These are phyloP conservation scores for Tricholoma flavovirens DNA, from an alignment of 768 basidiomycete species.

Conservation along the genomic window DNA sequence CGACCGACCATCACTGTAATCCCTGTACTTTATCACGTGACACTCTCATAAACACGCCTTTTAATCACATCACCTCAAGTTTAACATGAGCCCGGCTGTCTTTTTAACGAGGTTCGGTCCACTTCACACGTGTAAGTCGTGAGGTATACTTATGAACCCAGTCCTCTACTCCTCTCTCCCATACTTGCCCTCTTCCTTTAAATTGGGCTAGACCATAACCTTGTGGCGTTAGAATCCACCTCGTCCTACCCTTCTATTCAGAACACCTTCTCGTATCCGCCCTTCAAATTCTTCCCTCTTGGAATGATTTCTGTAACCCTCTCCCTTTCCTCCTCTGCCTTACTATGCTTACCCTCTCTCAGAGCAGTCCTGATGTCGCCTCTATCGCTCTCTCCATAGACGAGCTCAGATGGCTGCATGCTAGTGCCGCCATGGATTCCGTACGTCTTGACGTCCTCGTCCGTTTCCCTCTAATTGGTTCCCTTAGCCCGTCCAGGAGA, in stretches of 20 bases:
- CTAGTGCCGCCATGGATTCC: constrained; percentile 22
- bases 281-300: not conserved
- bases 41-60: constrained; percentile 2
- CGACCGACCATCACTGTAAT: constrained; percentile 49
- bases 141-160: constrained; percentile 25
- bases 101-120: no score
- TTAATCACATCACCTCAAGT: constrained; percentile 5
- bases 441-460: not conserved
- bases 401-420: constrained; percentile 46
- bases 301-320: not conserved
- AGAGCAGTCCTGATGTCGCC: constrained; percentile 13
- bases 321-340: not conserved
- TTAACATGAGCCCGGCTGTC: constrained; percentile 18
- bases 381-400: constrained; percentile 35
- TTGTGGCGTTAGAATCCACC: constrained; percentile 7
- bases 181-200: not conserved
- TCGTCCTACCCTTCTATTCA: not conserved
- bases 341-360: not conserved
- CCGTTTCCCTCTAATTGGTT: not conserved
- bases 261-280: constrained; percentile 3
- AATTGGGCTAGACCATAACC: not conserved
- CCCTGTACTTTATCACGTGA: constrained; percentile 25
- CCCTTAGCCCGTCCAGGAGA: not conserved
- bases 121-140: constrained; percentile 43
- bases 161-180: not conserved